These are phyloP conservation scores for Clavispora santaluciae DNA, from an alignment of 805 yeast genomes.

Conservation along the genomic window DNA sequence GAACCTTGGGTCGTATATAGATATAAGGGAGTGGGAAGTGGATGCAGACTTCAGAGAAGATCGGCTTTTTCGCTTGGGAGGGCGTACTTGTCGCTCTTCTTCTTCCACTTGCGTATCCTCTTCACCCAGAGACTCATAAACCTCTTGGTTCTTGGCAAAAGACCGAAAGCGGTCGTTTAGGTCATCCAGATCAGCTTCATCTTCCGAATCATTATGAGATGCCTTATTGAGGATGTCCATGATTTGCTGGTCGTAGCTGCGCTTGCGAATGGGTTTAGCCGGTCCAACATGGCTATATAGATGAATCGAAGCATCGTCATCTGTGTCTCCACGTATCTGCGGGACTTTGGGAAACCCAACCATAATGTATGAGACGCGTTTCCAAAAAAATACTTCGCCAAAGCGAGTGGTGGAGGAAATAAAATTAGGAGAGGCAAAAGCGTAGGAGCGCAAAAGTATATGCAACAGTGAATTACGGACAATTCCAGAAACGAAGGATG, in stretches of 20 bases:
- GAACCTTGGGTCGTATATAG: background rate
- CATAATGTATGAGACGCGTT: slow-evolving; percentile 5
- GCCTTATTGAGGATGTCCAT: slow-evolving; percentile 6
- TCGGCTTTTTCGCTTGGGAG: background rate
- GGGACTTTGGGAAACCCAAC: slow-evolving; percentile 34
- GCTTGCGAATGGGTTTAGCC: slow-evolving; percentile 26
- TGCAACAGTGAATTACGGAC: too few species aligned
- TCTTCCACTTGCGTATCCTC: slow-evolving; percentile 10
- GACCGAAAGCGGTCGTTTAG: slow-evolving; percentile 16
- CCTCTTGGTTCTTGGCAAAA: slow-evolving; percentile 12
- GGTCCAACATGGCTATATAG: slow-evolving; percentile 34
- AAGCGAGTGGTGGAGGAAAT: too few species aligned
- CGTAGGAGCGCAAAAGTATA: too few species aligned
- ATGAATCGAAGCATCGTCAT: slow-evolving; percentile 40
- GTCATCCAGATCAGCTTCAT: slow-evolving; percentile 3
- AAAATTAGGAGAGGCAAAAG: too few species aligned
- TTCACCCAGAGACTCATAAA: slow-evolving; percentile 5
- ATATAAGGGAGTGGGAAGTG: background rate
- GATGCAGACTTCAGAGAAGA: background rate
- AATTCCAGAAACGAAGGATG: background rate
- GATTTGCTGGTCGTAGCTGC: slow-evolving; percentile 10
- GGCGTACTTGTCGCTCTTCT: background rate
- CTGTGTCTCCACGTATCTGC: slow-evolving; percentile 33
- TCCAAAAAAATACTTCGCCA: background rate
- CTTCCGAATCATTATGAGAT: slow-evolving; percentile 3